Conservation (phyloP, 371 early-diverging fungal genomes). For the Mortierella sp. region DNA sequence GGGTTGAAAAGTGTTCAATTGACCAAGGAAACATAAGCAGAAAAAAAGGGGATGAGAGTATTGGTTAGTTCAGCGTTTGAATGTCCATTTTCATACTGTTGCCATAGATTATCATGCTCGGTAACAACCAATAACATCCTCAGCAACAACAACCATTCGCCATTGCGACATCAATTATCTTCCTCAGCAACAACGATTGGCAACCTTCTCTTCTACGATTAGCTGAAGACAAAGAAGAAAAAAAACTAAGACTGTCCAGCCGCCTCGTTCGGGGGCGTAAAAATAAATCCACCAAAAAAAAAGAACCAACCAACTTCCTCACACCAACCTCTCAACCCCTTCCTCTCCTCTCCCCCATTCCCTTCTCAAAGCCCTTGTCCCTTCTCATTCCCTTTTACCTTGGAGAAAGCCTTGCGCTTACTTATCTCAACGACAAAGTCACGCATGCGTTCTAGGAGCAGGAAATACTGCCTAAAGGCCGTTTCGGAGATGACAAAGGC, state of each 20-base stretch:
- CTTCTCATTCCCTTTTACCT: conserved; percentile 24
- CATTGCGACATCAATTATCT: no score
- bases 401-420: conserved; percentile 52
- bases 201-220: no score
- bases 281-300: neutral
- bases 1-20: neutral
- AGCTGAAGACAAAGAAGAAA: no score
- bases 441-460: conserved; percentile 47
- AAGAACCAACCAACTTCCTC: neutral
- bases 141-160: no score
- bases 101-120: no score
- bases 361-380: neutral
- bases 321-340: neutral
- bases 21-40: neutral
- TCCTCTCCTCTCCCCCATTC: neutral
- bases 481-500: conserved; percentile 31
- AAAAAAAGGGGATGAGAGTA: neutral
- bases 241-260: neutral
- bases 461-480: conserved; percentile 43
- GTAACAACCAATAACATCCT: neutral
- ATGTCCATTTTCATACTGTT: neutral
- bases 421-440: conserved; percentile 52
- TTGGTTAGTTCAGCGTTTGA: neutral
- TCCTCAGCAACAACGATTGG: no score
- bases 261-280: neutral